Conservation (phyloP, 257 asterid genomes). For the Solanum chaucha region DNA sequence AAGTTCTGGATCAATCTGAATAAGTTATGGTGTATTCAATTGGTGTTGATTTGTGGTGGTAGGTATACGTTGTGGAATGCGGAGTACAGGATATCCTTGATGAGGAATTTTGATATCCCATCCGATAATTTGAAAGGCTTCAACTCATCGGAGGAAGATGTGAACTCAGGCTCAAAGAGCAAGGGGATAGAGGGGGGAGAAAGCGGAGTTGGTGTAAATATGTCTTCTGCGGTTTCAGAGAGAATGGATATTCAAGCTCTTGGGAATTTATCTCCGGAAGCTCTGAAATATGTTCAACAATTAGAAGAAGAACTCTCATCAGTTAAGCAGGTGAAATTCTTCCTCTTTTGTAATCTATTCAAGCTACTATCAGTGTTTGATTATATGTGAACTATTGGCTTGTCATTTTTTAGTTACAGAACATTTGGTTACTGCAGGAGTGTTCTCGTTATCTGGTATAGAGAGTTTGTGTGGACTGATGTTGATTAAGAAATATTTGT, state of each 20-base stretch:
- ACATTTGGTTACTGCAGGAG: not conserved
- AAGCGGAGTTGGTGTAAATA: conserved; percentile 17
- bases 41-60: not conserved
- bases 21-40: not conserved
- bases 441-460: not conserved
- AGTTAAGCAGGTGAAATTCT: conserved; percentile 55
- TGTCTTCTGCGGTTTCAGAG: not conserved
- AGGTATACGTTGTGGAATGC: conserved; percentile 98
- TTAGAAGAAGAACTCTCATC: conserved; percentile 58
- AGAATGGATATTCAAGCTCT: conserved; percentile 14
- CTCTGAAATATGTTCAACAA: conserved; percentile 50
- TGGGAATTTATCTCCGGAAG: conserved; percentile 50
- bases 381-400: not conserved
- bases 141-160: conserved; percentile 10
- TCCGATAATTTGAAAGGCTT: conserved; percentile 17
- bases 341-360: not conserved
- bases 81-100: conserved; percentile 81
- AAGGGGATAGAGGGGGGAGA: conserved; percentile 24
- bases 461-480: not conserved
- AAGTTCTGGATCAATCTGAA: not conserved
- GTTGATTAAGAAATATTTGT: not conserved
- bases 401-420: not conserved
- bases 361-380: not conserved
- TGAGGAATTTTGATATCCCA: conserved; percentile 66
- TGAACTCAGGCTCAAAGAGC: conserved; percentile 30